phyloP scores from a whole-genome alignment of 1,139 yeast genomes.

The Saccharomyces pastorianus region DNA sequence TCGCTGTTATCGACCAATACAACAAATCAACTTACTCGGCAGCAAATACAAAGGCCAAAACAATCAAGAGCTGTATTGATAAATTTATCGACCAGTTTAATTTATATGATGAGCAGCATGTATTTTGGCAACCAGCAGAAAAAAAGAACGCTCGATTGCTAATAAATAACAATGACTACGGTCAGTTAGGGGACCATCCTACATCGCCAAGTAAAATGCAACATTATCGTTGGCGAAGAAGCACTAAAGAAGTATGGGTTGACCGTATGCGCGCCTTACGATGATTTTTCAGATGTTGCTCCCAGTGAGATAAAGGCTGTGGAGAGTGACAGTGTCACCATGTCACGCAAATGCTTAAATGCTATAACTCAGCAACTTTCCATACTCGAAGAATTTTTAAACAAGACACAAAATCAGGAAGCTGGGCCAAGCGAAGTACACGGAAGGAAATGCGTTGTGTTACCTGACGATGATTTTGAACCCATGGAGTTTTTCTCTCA shows the following conservation, averaged over 20 bases:
- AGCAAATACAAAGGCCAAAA: neutral
- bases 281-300: neutral
- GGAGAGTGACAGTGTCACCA: neutral
- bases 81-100: neutral
- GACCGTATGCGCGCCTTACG: neutral
- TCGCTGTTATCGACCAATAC: neutral
- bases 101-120: neutral
- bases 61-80: neutral
- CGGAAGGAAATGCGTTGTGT: neutral
- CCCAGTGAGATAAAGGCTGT: neutral
- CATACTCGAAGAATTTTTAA: neutral
- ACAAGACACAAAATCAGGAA: neutral
- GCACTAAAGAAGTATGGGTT: neutral
- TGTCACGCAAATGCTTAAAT: neutral
- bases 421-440: neutral
- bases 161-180: neutral
- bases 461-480: slow-evolving; percentile 2
- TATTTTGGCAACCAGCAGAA: neutral
- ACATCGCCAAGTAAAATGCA: neutral
- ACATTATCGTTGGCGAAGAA: neutral
- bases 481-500: slow-evolving; percentile 6
- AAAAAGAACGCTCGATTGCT: neutral
- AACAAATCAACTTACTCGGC: neutral
- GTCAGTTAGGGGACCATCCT: neutral
- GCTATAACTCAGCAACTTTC: neutral